phyloP scores from a whole-genome alignment of 345 rosid genomes.

The Brassica cretica region DNA sequence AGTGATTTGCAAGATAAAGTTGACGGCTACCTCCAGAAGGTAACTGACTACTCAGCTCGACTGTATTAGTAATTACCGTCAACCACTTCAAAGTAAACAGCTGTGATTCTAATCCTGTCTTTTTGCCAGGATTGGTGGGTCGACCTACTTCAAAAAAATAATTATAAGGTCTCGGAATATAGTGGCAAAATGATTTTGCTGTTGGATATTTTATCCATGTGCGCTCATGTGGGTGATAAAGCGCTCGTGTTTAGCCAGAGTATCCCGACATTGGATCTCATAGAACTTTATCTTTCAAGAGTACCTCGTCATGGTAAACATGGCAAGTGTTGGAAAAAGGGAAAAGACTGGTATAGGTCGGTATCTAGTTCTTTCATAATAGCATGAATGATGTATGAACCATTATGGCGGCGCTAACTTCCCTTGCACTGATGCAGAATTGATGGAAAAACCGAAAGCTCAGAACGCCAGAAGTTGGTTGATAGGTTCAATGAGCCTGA shows the following conservation, averaged over 20 bases:
- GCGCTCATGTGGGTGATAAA: conserved; percentile 82
- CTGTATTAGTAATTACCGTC: conserved; percentile 7
- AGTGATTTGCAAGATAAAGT: conserved; percentile 57
- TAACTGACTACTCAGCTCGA: conserved; percentile 28
- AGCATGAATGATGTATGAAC: conserved; percentile 10
- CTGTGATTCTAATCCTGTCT: conserved; percentile 18
- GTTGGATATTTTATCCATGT: conserved; percentile 79
- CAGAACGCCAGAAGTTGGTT: conserved; percentile 92
- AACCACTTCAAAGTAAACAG: not conserved
- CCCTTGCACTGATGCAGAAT: conserved; percentile 51
- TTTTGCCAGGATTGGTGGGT: conserved; percentile 91
- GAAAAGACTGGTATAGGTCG: conserved; percentile 98
- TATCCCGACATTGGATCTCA: conserved; percentile 96
- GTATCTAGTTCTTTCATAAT: conserved; percentile 35
- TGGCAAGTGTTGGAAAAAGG: conserved; percentile 92
- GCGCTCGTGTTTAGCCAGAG: conserved; percentile 97
- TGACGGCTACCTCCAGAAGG: conserved; percentile 76
- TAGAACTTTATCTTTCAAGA: conserved; percentile 87
- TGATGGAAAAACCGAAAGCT: conserved; percentile 97
- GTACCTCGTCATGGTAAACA: conserved; percentile 66
- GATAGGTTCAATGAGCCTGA: conserved; percentile 88
- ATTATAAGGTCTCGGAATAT: conserved; percentile 65
- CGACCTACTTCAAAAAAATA: conserved; percentile 77
- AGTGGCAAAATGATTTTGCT: conserved; percentile 99
- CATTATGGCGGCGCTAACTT: conserved; percentile 27